Percentiles rank a stretch among this genome's conserved stretches.
Conservation (phyloP, 202 grass and related monocot genomes). For the Panicum hallii region DNA sequence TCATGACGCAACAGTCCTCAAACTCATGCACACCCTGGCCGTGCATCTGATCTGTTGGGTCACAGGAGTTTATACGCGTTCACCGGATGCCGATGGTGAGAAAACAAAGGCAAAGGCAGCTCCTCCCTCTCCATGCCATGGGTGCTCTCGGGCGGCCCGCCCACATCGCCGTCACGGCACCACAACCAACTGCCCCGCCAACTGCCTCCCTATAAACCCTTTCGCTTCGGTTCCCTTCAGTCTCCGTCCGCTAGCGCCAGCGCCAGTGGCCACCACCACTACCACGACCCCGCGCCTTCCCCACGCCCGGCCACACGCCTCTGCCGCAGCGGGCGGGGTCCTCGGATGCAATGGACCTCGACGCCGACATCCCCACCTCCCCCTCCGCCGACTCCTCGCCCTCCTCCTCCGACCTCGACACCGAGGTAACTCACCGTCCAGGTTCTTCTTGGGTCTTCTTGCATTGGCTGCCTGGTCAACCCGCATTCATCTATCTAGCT, state of each 20-base stretch:
- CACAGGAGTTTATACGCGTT: conserved; percentile 1
- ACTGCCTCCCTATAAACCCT: conserved; percentile 39
- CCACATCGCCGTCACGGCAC: conserved; percentile 47
- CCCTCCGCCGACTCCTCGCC: conserved; percentile 72
- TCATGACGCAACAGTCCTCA: background rate
- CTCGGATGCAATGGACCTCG: conserved; percentile 60
- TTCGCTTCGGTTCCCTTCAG: background rate
- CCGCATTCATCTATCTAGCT: background rate
- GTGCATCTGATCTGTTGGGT: conserved; percentile 20
- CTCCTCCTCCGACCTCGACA: conserved; percentile 97
- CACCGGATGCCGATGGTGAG: background rate
- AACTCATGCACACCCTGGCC: conserved; percentile 6
- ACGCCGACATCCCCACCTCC: conserved; percentile 68
- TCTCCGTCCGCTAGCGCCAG: background rate
- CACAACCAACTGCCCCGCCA: conserved; percentile 36
- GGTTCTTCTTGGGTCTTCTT: background rate
- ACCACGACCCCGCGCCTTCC: background rate
- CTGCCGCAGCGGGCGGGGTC: background rate
- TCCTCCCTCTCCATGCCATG: background rate
- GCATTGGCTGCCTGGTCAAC: background rate
- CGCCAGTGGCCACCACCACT: conserved; percentile 21
- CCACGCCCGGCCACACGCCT: background rate
- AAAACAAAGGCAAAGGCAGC: conserved; percentile 11
- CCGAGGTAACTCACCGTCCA: conserved; percentile 55
- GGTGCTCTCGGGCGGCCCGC: background rate